phyloP scores from a whole-genome alignment of 2,329 filamentous ascomycete genomes.

The Fusarium tupiense region DNA sequence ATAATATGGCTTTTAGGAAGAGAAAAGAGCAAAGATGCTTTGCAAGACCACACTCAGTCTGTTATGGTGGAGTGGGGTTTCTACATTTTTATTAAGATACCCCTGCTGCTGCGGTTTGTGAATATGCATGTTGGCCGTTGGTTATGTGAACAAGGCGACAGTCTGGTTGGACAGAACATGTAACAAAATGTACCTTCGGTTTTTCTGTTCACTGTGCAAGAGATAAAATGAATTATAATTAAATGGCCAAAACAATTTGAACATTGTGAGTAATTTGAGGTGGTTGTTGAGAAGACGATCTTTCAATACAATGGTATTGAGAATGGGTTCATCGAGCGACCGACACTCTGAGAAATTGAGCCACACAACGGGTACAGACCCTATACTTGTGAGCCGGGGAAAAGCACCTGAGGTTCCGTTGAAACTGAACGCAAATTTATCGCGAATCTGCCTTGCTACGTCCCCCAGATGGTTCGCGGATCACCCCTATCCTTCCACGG shows the following conservation, averaged over 20 bases:
- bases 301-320: not conserved
- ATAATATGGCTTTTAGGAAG: not conserved
- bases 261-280: not conserved
- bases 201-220: not conserved
- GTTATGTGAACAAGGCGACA: not conserved
- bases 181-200: not conserved
- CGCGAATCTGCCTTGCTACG: not conserved
- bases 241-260: not conserved
- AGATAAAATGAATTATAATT: not conserved
- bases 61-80: not conserved
- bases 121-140: not conserved
- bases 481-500: not conserved
- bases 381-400: not conserved
- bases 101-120: not conserved
- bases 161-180: not conserved
- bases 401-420: not conserved
- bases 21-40: not conserved
- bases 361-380: not conserved
- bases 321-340: no score
- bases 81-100: not conserved
- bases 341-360: not conserved
- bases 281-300: not conserved
- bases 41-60: not conserved
- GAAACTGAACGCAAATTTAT: not conserved
- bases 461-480: not conserved